Conservation (phyloP, 345 rosid species). For the Erysimum cheiranthoides region DNA sequence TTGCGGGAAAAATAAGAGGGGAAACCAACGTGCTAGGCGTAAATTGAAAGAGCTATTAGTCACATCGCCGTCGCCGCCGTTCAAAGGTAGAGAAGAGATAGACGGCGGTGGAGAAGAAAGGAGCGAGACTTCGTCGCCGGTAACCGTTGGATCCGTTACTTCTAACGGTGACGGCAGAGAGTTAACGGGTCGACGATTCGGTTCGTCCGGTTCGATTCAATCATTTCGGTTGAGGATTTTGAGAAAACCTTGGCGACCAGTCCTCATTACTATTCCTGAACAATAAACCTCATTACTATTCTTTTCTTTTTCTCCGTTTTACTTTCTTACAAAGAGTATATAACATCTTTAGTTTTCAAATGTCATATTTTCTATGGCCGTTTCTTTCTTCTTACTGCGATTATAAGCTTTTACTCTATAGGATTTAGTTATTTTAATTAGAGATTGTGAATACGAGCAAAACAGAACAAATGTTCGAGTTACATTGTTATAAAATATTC, state of each 20-base stretch:
- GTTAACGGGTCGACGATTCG: constrained; percentile 24
- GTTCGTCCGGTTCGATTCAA: constrained; percentile 38
- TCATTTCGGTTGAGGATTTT: constrained; percentile 43
- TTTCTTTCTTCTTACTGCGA: neutral
- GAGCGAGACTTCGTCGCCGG: constrained; percentile 9
- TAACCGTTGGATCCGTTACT: constrained; percentile 2
- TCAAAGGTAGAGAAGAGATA: constrained; percentile 11
- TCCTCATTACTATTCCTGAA: constrained; percentile 44
- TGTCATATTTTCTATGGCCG: neutral
- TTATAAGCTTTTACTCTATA: neutral
- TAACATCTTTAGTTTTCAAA: neutral
- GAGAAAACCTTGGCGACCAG: constrained; percentile 48
- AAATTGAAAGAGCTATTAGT: constrained; percentile 41
- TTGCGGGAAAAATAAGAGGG: constrained; percentile 39
- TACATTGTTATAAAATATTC: neutral
- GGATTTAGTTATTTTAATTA: neutral
- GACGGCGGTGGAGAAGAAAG: constrained; percentile 23
- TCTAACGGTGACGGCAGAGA: constrained; percentile 39
- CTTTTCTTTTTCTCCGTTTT: neutral
- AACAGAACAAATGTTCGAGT: constrained; percentile 43
- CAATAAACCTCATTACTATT: constrained; percentile 3
- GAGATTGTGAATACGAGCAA: constrained; percentile 10
- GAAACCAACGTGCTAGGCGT: constrained; percentile 30
- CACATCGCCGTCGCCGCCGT: constrained; percentile 44
- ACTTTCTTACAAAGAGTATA: neutral